Base-by-base conservation (phyloP, 768 basidiomycete species). In the Auriscalpium vulgare region DNA sequence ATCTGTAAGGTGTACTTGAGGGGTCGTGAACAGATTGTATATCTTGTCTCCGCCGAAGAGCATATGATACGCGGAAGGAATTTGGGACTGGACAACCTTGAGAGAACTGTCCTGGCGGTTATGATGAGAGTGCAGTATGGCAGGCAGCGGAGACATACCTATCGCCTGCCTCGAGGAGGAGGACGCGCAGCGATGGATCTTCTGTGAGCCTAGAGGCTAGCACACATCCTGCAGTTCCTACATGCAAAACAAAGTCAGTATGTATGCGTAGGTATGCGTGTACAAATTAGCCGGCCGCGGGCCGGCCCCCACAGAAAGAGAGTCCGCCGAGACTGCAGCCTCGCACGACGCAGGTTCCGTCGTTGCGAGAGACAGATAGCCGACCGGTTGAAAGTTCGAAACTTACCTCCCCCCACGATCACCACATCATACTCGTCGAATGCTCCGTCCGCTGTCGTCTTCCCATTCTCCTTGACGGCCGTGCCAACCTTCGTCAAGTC, bases 221-320 rank as follows among this genome's bases (percentile, higher is more conserved):
- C 9, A 78, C 82, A 62, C 82, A 84, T 10, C 84, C 84, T 2
- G 82, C 75, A 10, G 82, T 84, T 9, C 84, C 83, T 79, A 58
- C 50, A 17, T 60, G 19, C 19, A 58, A 16, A 62, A 29, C 3
- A 37, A 47, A 8, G 34, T 50, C 8, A 51, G n/a, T 14, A 34
- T n/a, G n/a, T n/a, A n/a, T n/a, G n/a, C n/a, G n/a, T n/a, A n/a
- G n/a, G n/a, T n/a, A n/a, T 19, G 23, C 13, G 11, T 49, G 7
- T 8, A 34, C 13, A 37, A 11, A 40, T n/a, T 9, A 55, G 37
- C 34, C 23, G 45, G 44, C 2, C 29, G 29, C 29, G 29, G 29
- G 29, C 29, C 29, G 29, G 29, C n/a, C n/a, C n/a, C n/a, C n/a
- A n/a, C n/a, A n/a, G n/a, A n/a, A n/a, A n/a, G n/a, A n/a, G n/a